These are phyloP conservation scores for Plenodomus biglobosus DNA, from an alignment of 2,329 filamentous ascomycete species.

Conservation along the genomic window DNA sequence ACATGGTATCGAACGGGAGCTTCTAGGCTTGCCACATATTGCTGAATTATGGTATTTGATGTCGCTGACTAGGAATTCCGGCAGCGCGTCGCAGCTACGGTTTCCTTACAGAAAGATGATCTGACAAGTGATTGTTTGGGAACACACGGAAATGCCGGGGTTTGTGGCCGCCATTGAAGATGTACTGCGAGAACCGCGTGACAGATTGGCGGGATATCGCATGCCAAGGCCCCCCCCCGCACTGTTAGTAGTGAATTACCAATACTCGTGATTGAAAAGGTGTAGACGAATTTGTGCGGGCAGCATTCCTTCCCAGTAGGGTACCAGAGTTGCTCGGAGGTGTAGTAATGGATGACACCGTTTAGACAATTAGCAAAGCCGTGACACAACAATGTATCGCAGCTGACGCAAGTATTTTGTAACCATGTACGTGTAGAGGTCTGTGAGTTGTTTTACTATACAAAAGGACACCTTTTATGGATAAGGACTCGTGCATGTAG, in stretches of 20 bases:
- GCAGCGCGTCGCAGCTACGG: slow-evolving; percentile 57
- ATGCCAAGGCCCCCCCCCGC: slow-evolving; percentile 53
- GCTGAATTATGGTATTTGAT: slow-evolving; percentile 58
- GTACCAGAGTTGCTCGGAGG: slow-evolving; percentile 24
- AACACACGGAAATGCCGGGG: slow-evolving; percentile 15
- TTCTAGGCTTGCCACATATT: slow-evolving; percentile 52
- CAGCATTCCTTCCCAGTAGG: slow-evolving; percentile 43
- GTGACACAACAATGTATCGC: slow-evolving; percentile 3
- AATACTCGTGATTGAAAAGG: slow-evolving; percentile 53
- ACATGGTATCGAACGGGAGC: slow-evolving; percentile 57
- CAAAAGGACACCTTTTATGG: too few species aligned
- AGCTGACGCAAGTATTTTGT: too few species aligned
- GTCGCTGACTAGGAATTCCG: slow-evolving; percentile 58
- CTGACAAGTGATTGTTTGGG: slow-evolving; percentile 24
- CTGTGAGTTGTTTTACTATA: too few species aligned
- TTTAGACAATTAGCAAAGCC: slow-evolving; percentile 25
- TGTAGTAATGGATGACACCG: slow-evolving; percentile 32
- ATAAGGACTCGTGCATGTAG: too few species aligned
- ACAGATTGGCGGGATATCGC: slow-evolving; percentile 52
- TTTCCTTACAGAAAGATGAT: slow-evolving; percentile 46
- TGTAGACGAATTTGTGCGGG: slow-evolving; percentile 53
- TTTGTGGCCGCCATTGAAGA: slow-evolving; percentile 43
- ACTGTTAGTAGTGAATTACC: slow-evolving; percentile 51
- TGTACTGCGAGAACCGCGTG: slow-evolving; percentile 48
- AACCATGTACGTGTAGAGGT: too few species aligned